Evolutionary conservation across 2,329 filamentous ascomycete species (phyloP), one percentile per base, ranked within the genome.

Genomic region (Botrytis pseudocinerea): DNA sequence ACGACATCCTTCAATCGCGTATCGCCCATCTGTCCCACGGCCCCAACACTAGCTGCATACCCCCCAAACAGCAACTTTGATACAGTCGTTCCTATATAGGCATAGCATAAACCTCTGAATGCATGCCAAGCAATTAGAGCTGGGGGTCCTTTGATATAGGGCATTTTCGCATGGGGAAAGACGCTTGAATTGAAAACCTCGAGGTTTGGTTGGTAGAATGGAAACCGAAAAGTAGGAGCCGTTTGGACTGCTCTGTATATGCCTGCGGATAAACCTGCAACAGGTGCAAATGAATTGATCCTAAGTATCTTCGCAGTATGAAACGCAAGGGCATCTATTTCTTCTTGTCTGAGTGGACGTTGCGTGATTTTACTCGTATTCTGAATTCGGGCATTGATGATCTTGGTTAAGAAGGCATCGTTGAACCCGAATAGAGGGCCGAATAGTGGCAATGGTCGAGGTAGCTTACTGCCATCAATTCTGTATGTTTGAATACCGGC

Each of bases 121-220:
- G 69, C 38, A 69, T 81, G 79, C 79, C 79, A 79, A 10, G 73
- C 70, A 5, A 73, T 48, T 7, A 74, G 28, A 25, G 79, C 78
- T 1, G 61, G 69, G 3, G 22, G 2, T 5, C 77, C 78, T 61
- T 48, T 76, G 6, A 80, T 20, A 2, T 75, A 35, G 9, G 73
- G 63, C 12, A 73, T 32, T 35, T 32, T 66, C 3, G 54, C 42
- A 72, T 54, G 48, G n/a, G 77, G 76, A 60, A 78, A 79, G 12
- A 59, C 60, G 46, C 69, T 57, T 18, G 75, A 60, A 18, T 76
- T 74, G 70, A 81, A 79, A 12, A 42, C 77, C 40, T 78, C 75
- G 8, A 75, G 69, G 38, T 80, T 76, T n/a, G 78, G 79, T 62
- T 78, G 75, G 44, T 69, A 78, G 61, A 81, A 80, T 10, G 80